phyloP scores from a whole-genome alignment of 768 basidiomycete species.

The Galerina sulciceps region DNA sequence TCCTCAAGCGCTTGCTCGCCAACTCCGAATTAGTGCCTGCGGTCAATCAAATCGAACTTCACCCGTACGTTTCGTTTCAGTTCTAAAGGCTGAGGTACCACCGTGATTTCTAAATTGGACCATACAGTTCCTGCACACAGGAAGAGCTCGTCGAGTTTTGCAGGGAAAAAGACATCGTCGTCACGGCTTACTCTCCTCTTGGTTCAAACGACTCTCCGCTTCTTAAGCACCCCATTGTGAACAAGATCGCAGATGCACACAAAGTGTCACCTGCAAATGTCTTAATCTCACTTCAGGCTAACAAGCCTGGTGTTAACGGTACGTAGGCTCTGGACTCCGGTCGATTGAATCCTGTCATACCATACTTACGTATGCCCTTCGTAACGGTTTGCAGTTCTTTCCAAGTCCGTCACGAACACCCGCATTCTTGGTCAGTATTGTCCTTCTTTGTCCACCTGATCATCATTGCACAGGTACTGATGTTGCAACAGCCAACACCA shows the following conservation, averaged over 20 bases:
- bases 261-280: constrained; percentile 64
- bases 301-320: constrained; percentile 61
- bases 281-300: constrained; percentile 75
- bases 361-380: neutral
- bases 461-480: neutral
- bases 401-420: constrained; percentile 76
- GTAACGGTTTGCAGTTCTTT: constrained; percentile 46
- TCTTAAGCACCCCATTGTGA: constrained; percentile 60
- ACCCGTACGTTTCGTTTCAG: constrained; percentile 51
- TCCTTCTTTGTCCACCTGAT: constrained; percentile 2
- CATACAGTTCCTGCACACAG: constrained; percentile 59
- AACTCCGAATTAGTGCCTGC: constrained; percentile 67
- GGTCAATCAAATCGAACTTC: constrained; percentile 81
- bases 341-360: neutral
- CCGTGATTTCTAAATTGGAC: neutral
- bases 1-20: constrained; percentile 63
- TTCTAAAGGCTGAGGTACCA: neutral
- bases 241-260: constrained; percentile 66
- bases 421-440: constrained; percentile 58
- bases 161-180: constrained; percentile 62
- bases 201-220: constrained; percentile 75
- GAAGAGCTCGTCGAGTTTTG: constrained; percentile 68
- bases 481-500: constrained; percentile 53
- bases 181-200: constrained; percentile 83
- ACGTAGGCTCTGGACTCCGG: constrained; percentile 13